Evolutionary conservation across 2,329 filamentous ascomycete species (phyloP).

Genomic region (Elsinoe fawcettii): DNA sequence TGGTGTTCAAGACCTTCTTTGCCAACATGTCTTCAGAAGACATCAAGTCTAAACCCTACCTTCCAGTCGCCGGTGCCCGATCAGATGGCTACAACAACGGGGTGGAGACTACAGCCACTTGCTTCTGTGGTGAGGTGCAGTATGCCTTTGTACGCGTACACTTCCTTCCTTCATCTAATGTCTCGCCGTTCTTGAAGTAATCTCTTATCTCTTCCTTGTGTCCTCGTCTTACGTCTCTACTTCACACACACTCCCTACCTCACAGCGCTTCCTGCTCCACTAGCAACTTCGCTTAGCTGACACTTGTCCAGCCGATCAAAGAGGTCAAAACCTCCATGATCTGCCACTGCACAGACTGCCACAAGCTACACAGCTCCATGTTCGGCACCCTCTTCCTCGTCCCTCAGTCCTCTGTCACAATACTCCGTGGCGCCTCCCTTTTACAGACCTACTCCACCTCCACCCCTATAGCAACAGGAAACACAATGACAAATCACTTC

Average conservation of each 20-base stretch:
- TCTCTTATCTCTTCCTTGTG: not conserved
- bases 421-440: no score
- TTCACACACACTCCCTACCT: not conserved
- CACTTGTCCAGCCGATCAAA: slow-evolving; percentile 37
- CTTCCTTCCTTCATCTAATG: slow-evolving; percentile 52
- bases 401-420: slow-evolving; percentile 43
- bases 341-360: slow-evolving; percentile 55
- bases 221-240: no score
- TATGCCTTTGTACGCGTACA: slow-evolving; percentile 31
- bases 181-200: slow-evolving; percentile 37
- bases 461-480: slow-evolving; percentile 40
- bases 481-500: slow-evolving; percentile 55
- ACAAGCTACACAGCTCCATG: slow-evolving; percentile 55
- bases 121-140: slow-evolving; percentile 51
- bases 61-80: not conserved
- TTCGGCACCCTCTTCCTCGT: slow-evolving; percentile 45
- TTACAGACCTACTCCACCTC: slow-evolving; percentile 42
- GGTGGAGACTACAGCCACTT: slow-evolving; percentile 46
- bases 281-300: no score
- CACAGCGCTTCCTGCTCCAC: no score
- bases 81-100: slow-evolving; percentile 8
- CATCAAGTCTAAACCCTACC: slow-evolving; percentile 1
- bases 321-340: slow-evolving; percentile 46
- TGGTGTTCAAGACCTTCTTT: no score
- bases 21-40: no score